Base-by-base conservation (phyloP, 768 basidiomycete genomes). In the Kwoniella bestiolae region DNA sequence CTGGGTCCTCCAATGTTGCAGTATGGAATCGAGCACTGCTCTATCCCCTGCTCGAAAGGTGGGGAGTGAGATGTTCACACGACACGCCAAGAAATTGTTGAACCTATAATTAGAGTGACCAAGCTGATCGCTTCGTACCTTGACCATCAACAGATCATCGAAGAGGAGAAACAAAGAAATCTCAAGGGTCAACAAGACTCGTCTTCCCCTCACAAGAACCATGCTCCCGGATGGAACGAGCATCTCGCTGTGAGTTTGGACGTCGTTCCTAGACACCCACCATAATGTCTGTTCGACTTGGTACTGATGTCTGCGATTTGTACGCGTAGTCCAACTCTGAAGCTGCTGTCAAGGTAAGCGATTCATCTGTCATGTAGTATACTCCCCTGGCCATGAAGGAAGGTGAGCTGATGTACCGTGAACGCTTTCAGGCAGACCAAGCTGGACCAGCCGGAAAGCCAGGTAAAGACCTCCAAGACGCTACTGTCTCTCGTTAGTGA, bases 191-290 rank as follows among this genome's bases (percentile, higher is more conserved):
- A 60, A 12, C 74, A 76, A 53, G 65, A 72, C 32, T 55, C 62
- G 6, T 75, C 71, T 12, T 61, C 67, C 26, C 68, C 76, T 47
- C 75, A 70, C 66, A 76, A 73, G 56, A 70, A 79, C 56, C 64
- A 72, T 51, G 78, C 78, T 21, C 78, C 79, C 26, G 77, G 75
- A 68, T 80, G 79, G 79, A 80, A 80, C 63, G 79, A 80, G 66
- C 45, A 69, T 18, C 68, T 80, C 18, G 79, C 79, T 65, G 79
- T 80, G 68, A 74, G 77, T 75, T n/a, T 29, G 3, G 35, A 5
- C n/a, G 44, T 18, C 25, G 23, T 11, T 60, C 58, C 26, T 60
- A n/a, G n/a, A n/a, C n/a, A n/a, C n/a, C n/a, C n/a, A n/a, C n/a
- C n/a, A n/a, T n/a, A n/a, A n/a, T 58, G 6, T 29, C 14, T 21